phyloP scores from a whole-genome alignment of 495 filamentous ascomycete species.

The Parachaetomium inaequale region DNA sequence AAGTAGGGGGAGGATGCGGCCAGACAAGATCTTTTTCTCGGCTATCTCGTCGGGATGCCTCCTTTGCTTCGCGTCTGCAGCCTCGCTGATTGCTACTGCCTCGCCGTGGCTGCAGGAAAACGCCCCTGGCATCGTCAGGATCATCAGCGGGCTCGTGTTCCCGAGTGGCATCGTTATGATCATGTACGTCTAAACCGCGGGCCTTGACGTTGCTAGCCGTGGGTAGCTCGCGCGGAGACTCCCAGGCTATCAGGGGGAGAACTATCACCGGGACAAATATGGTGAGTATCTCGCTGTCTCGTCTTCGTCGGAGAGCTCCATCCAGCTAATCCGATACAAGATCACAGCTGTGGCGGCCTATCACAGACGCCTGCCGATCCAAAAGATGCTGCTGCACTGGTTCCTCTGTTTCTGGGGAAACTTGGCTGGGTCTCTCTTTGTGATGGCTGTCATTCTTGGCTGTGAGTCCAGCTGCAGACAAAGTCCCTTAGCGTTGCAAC shows the following conservation, averaged over 20 bases:
- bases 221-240: background rate
- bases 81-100: slow-evolving; percentile 49
- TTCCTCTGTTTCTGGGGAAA: slow-evolving; percentile 58
- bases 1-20: slow-evolving; percentile 51
- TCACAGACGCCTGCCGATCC: slow-evolving; percentile 48
- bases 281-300: slow-evolving; percentile 33
- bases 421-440: slow-evolving; percentile 31
- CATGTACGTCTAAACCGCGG: background rate
- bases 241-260: slow-evolving; percentile 53
- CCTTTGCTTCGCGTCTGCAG: slow-evolving; percentile 50
- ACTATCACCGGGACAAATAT: slow-evolving; percentile 58
- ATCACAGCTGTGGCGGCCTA: slow-evolving; percentile 55
- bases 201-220: too few species aligned
- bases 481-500: background rate
- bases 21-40: slow-evolving; percentile 54
- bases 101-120: slow-evolving; percentile 60
- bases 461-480: slow-evolving; percentile 39
- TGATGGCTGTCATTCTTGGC: slow-evolving; percentile 56
- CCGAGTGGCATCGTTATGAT: slow-evolving; percentile 54
- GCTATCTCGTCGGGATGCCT: slow-evolving; percentile 36
- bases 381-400: slow-evolving; percentile 53
- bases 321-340: slow-evolving; percentile 21
- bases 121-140: slow-evolving; percentile 56
- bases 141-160: slow-evolving; percentile 54
- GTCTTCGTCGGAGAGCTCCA: background rate